Evolutionary conservation across 148 eudicot species (phyloP), one percentile per base, ranked within the genome.

Genomic region (Silene uniflora): DNA sequence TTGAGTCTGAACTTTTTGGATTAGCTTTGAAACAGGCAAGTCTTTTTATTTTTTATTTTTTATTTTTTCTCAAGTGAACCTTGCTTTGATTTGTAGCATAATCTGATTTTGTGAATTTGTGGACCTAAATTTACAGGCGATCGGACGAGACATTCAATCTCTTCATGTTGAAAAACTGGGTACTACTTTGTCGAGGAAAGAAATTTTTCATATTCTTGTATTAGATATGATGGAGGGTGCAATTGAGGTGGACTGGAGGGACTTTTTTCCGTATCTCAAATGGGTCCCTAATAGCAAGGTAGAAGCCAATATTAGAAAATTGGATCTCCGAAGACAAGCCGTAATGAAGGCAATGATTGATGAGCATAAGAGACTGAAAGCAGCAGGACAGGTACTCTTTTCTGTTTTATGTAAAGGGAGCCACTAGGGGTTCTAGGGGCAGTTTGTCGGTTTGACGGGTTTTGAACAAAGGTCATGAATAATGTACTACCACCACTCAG

Each of bases 161-260:
- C 56, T 94, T 60, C 79, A 85, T 56, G 90, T 89, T 17, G 86
- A 88, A 76, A 92, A 90, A 78, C 82, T 94, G 27, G 88, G 88
- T 46, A 71, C 75, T 19, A 88, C 87, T 6, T 52, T 94, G 54
- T 81, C 97, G 17, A 89, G 35, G 35, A 32, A 32, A 32, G 35
- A 32, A 32, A 32, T 92, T 18, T 79, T 88, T 74, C 82, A 78
- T 70, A 74, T 85, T 56, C 80, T 95, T 42, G 91, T 92, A 21
- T 42, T 74, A 19, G 98, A 90, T 62, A 90, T 88, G 78, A 86
- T 92, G 93, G 87, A 84, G 76, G 93, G 96, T 39, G 97, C 93
- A 24, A 92, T 92, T 62, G 91, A 90, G 39, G 93, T 90, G 42
- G 98, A 95, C 71, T 95, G 96, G 98, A 85, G 98, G 84, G 98